phyloP scores from a whole-genome alignment of 225 moss, liverwort and hornwort genomes.

The Bryum argenteum region DNA sequence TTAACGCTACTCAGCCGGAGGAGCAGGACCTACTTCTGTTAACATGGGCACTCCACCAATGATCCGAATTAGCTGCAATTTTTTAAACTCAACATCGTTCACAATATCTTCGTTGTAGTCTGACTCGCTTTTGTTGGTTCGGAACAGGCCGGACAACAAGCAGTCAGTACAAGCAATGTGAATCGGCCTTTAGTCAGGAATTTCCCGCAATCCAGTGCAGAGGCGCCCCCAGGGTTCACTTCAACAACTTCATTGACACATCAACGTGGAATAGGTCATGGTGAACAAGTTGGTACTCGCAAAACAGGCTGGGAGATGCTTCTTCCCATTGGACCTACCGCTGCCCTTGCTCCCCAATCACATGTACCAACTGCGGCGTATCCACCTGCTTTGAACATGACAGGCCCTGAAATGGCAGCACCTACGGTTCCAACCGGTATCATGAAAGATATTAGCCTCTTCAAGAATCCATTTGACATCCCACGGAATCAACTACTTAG shows the following conservation, averaged over 20 bases:
- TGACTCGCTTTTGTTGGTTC: slow-evolving; percentile 24
- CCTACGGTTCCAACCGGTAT: slow-evolving; percentile 55
- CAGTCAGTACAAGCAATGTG: slow-evolving; percentile 46
- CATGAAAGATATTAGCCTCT: slow-evolving; percentile 85
- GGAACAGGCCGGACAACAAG: slow-evolving; percentile 84
- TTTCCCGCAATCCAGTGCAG: slow-evolving; percentile 49
- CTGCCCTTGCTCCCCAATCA: slow-evolving; percentile 39
- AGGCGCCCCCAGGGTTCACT: slow-evolving; percentile 86
- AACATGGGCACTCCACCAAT: not conserved
- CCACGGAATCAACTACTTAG: slow-evolving; percentile 88
- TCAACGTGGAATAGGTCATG: slow-evolving; percentile 78
- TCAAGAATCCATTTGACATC: slow-evolving; percentile 94
- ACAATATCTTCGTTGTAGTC: slow-evolving; percentile 7
- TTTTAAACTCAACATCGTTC: not conserved
- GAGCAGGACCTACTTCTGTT: not conserved
- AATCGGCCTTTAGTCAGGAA: slow-evolving; percentile 46
- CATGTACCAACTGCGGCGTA: slow-evolving; percentile 41
- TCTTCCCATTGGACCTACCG: slow-evolving; percentile 54
- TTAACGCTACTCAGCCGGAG: slow-evolving; percentile 1
- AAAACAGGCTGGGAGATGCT: slow-evolving; percentile 60
- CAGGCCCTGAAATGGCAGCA: slow-evolving; percentile 53
- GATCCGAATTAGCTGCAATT: not conserved
- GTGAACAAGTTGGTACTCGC: slow-evolving; percentile 68
- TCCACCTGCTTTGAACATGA: slow-evolving; percentile 43
- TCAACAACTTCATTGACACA: slow-evolving; percentile 30